Conservation (phyloP, 2,329 filamentous ascomycete genomes). For the Cercospora sesami region DNA sequence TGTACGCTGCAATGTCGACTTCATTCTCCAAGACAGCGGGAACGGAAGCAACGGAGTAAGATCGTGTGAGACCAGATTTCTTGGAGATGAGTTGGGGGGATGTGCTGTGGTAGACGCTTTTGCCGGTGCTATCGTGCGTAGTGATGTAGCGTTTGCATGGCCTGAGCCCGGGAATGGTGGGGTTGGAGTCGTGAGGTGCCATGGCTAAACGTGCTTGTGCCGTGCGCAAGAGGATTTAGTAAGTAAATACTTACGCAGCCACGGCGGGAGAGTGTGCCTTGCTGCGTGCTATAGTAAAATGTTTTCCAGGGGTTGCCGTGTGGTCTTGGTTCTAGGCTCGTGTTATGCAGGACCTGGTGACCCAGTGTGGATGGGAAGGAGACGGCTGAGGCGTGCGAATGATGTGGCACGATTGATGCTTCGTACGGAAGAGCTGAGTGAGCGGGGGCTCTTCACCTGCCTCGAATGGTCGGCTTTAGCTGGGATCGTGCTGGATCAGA, state of each 20-base stretch:
- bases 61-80: constrained; percentile 22
- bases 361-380: neutral
- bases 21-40: constrained; percentile 26
- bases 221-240: neutral
- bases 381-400: neutral
- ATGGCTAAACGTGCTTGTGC: neutral
- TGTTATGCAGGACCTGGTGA: neutral
- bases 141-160: constrained; percentile 31
- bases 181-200: neutral
- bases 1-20: constrained; percentile 27
- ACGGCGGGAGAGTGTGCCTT: neutral
- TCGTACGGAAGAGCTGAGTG: neutral
- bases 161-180: constrained; percentile 17
- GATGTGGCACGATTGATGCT: neutral
- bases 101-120: constrained; percentile 26
- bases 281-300: neutral
- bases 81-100: constrained; percentile 24
- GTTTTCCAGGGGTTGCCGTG: neutral
- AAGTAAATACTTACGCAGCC: neutral
- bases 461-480: neutral
- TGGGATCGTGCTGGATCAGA: neutral
- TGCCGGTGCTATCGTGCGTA: constrained; percentile 26
- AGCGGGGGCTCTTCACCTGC: neutral
- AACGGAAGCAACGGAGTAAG: constrained; percentile 24
- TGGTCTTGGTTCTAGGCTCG: neutral